These are phyloP conservation scores for Plasmodium gallinaceum DNA, from an alignment of 169 alveolate genomes.

Conservation along the genomic window DNA sequence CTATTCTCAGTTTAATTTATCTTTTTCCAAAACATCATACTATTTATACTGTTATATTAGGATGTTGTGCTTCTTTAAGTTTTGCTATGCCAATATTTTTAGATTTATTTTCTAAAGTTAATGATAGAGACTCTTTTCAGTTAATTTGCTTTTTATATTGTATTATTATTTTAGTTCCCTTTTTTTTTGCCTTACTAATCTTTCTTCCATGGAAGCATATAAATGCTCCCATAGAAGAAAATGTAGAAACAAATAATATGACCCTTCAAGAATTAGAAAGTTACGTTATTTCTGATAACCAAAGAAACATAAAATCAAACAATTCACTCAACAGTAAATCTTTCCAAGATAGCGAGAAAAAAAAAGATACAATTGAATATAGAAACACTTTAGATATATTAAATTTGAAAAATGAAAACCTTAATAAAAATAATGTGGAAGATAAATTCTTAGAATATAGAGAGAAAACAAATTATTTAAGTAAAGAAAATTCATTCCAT, in stretches of 20 bases:
- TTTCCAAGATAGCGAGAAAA: background rate
- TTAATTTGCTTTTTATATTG: slow-evolving; percentile 38
- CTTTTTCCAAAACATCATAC: slow-evolving; percentile 69
- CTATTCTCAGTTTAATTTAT: slow-evolving; percentile 53
- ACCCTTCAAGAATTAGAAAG: slow-evolving; percentile 46
- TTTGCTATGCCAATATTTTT: slow-evolving; percentile 67
- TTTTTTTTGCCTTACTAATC: slow-evolving; percentile 27
- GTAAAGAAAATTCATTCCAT: too few relatives aligned
- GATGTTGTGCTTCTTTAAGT: slow-evolving; percentile 71
- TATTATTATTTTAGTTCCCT: slow-evolving; percentile 44
- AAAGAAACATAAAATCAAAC: background rate
- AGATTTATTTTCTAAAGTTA: slow-evolving; percentile 30
- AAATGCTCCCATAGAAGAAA: background rate
- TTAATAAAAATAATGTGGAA: background rate
- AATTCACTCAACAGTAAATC: background rate
- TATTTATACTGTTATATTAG: slow-evolving; percentile 57
- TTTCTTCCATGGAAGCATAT: slow-evolving; percentile 44
- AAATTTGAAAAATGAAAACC: too few relatives aligned
- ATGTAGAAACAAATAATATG: slow-evolving; percentile 2
- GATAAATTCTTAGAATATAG: background rate
- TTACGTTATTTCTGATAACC: slow-evolving; percentile 8
- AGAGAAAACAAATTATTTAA: too few relatives aligned
- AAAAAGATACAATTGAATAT: background rate
- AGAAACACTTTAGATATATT: too few relatives aligned
- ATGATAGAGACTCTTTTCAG: slow-evolving; percentile 41